Base-by-base conservation (phyloP, 2,329 filamentous ascomycete genomes). In the Didymella lethalis region DNA sequence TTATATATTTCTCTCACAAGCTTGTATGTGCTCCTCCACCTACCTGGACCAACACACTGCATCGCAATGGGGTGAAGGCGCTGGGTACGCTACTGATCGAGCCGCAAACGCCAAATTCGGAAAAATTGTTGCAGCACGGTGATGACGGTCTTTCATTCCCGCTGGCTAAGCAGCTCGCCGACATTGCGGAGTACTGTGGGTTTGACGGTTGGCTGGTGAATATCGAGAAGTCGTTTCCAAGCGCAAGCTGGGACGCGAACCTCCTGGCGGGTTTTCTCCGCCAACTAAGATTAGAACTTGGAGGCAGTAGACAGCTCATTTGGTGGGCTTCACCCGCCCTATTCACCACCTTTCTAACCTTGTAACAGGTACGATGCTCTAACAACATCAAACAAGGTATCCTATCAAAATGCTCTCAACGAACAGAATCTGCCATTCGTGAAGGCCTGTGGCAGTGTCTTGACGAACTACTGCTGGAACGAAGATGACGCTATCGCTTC, bases 131-230 rank as follows among this genome's bases (percentile, higher is more conserved):
- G 5, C 58, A 66, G 20, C 55, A 18, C 7, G 32, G 51, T n/a
- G 53, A 48, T n/a, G 59, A 62, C n/a, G 41, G 45, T 3, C 18
- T 70, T 3, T 59, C 62, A 6, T 80, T 77, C 40, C 56, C 72
- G 8, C 62, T 80, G 18, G 79, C 78, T 23, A 71, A 65, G 20
- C 76, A 75, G 49, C 62, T 83, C 7, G 75, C 75, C 7, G 52
- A 57, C 14, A 77, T 83, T 44, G 78, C 79, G 11, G 64, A 67
- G 16, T 67, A 75, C 16, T 78, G 78, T 59, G 79, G 79, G 11
- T 82, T 83, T 54, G 80, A 83, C 57, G 81, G 80, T 16, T 82
- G 79, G 78, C 67, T 83, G 31, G 61, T 82, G 32, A 82, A 82
- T 47, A 77, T 83, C 25, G 80, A 83, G 56, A 78, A 78, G 49